phyloP scores from a whole-genome alignment of 2,329 filamentous ascomycete genomes.

The Trichoderma lentiforme region DNA sequence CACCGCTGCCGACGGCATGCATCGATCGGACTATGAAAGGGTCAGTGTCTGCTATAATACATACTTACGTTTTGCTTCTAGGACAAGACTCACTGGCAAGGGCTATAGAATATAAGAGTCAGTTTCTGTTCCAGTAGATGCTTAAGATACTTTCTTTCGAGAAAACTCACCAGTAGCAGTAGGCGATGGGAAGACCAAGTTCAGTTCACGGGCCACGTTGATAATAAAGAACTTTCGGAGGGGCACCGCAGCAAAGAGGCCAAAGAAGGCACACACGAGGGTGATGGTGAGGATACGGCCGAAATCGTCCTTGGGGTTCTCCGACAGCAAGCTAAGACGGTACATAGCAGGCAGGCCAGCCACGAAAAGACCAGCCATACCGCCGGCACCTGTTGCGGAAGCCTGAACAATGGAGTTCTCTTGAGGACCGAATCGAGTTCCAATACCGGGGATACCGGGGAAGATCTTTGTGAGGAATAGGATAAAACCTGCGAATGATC shows the following conservation, averaged over 20 bases:
- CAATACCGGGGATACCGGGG: conserved; percentile 49
- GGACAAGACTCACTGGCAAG: background rate
- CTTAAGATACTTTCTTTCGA: background rate
- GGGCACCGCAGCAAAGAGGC: conserved; percentile 60
- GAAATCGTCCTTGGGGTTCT: conserved; percentile 53
- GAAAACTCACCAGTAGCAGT: conserved; percentile 46
- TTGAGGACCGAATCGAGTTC: conserved; percentile 55
- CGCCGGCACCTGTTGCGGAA: conserved; percentile 56
- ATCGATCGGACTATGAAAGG: conserved; percentile 58
- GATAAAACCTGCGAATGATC: conserved; percentile 39
- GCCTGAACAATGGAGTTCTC: conserved; percentile 63
- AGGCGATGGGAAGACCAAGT: conserved; percentile 57
- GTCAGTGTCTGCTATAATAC: background rate
- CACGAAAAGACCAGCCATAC: conserved; percentile 55
- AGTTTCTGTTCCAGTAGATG: background rate
- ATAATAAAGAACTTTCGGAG: conserved; percentile 67
- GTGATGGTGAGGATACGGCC: conserved; percentile 58
- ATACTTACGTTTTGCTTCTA: background rate
- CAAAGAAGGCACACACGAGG: conserved; percentile 61
- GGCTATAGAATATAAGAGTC: background rate
- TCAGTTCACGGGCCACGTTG: conserved; percentile 58
- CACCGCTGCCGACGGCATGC: conserved; percentile 54
- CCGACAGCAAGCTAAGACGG: conserved; percentile 48
- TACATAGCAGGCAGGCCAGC: conserved; percentile 60
- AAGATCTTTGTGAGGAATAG: conserved; percentile 50